phyloP scores from a whole-genome alignment of 768 basidiomycete species.

The Macrolepiota fuliginosa region DNA sequence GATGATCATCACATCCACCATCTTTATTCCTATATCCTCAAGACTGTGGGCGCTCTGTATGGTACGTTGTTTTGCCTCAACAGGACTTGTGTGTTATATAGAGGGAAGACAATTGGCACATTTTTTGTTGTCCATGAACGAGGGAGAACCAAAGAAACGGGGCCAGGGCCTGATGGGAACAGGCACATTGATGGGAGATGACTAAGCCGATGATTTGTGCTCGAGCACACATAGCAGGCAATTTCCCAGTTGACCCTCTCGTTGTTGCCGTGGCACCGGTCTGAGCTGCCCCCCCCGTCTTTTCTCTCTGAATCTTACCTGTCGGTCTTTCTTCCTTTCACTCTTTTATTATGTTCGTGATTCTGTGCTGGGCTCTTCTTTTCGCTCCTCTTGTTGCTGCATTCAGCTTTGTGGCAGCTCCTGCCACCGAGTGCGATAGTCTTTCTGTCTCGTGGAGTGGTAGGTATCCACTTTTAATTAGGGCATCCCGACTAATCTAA shows the following conservation, averaged over 20 bases:
- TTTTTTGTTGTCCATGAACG: not conserved
- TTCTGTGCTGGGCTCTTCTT: conserved; percentile 21
- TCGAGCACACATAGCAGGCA: not conserved
- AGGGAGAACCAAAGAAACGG: not conserved
- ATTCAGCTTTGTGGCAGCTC: conserved; percentile 43
- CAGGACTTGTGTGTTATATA: not conserved
- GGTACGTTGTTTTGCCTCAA: too few relatives aligned
- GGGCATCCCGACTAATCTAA: conserved; percentile 8
- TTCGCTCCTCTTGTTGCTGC: conserved; percentile 26
- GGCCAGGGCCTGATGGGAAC: not conserved
- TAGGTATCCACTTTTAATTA: conserved; percentile 24
- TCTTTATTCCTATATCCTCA: too few relatives aligned
- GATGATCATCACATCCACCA: too few relatives aligned
- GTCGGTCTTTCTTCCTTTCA: conserved; percentile 19
- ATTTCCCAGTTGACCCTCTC: not conserved
- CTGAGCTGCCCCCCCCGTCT: not conserved
- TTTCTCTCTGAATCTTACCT: conserved; percentile 13
- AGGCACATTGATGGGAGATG: not conserved
- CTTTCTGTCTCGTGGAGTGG: conserved; percentile 64
- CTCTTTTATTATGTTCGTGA: conserved; percentile 18
- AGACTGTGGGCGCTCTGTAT: too few relatives aligned
- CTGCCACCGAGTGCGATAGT: conserved; percentile 59
- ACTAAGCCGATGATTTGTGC: conserved; percentile 3
- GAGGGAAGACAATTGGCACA: not conserved
- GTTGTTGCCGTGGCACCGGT: conserved; percentile 12